Evolutionary conservation across 169 alveolate species (phyloP).

Genomic region (Pseudocohnilembus persalinus): DNA sequence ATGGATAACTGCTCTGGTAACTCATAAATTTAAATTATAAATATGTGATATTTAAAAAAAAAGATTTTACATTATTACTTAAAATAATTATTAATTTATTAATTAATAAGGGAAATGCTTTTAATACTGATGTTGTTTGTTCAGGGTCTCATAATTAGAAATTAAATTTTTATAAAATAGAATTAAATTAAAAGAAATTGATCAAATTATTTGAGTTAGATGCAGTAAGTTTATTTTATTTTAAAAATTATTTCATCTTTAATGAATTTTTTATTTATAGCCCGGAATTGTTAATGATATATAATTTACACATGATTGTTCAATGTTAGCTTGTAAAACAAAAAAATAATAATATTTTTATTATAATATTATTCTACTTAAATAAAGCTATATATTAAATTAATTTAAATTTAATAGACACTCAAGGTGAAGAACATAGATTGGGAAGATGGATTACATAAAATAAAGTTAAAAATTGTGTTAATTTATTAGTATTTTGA

Average conservation of each 20-base stretch:
- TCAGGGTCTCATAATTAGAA: slow-evolving; percentile 42
- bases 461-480: slow-evolving; percentile 35
- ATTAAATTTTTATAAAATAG: slow-evolving; percentile 26
- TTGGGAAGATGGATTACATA: slow-evolving; percentile 46
- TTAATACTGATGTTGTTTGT: slow-evolving; percentile 33
- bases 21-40: no score
- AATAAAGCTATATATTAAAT: no score
- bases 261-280: neutral
- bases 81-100: no score
- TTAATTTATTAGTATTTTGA: neutral
- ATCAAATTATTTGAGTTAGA: slow-evolving; percentile 13
- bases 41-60: no score
- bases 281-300: slow-evolving; percentile 42
- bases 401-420: slow-evolving; percentile 1
- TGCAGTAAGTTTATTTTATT: neutral
- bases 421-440: slow-evolving; percentile 46
- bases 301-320: slow-evolving; percentile 23
- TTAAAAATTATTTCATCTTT: neutral
- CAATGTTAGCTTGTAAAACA: slow-evolving; percentile 10
- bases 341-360: neutral
- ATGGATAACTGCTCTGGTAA: slow-evolving; percentile 49
- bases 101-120: neutral
- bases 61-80: no score
- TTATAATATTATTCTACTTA: neutral
- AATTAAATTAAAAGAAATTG: slow-evolving; percentile 6